Evolutionary conservation across 306 rosid genomes (phyloP).

Genomic region (Prunus armeniaca): DNA sequence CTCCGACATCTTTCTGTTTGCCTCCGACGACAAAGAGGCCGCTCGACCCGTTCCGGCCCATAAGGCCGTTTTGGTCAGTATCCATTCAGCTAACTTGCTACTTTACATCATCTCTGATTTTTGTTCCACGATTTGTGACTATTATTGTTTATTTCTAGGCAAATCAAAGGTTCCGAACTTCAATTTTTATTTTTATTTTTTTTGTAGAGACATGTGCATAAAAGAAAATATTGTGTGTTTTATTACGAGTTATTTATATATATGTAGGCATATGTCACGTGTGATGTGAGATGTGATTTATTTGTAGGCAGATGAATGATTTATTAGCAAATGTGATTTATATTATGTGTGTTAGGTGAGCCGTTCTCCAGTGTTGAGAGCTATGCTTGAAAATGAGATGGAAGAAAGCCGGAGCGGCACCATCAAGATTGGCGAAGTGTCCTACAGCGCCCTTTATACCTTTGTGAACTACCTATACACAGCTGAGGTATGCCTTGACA

Average conservation of each 20-base stretch:
- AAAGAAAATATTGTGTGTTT: too few relatives aligned
- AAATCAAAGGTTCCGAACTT: too few relatives aligned
- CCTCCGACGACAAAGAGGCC: conserved; percentile 26
- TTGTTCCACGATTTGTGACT: too few relatives aligned
- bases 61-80: conserved; percentile 70
- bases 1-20: conserved; percentile 54
- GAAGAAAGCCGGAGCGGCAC: conserved; percentile 69
- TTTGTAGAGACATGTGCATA: too few relatives aligned
- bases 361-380: conserved; percentile 83
- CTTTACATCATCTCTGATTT: too few relatives aligned
- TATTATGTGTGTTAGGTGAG: conserved; percentile 31
- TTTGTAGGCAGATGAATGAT: too few relatives aligned
- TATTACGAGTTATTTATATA: too few relatives aligned
- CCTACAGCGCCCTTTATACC: conserved; percentile 50
- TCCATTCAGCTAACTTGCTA: not conserved
- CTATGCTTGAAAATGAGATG: conserved; percentile 56
- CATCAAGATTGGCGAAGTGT: conserved; percentile 60
- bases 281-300: too few relatives aligned
- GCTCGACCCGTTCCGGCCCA: conserved; percentile 63
- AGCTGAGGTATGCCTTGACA: conserved; percentile 61
- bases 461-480: conserved; percentile 73
- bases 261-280: too few relatives aligned
- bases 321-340: too few relatives aligned
- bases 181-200: too few relatives aligned
- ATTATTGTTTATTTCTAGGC: too few relatives aligned